These are phyloP conservation scores for Solanum gracilifrons DNA, from an alignment of 257 asterid species.

Conservation along the genomic window DNA sequence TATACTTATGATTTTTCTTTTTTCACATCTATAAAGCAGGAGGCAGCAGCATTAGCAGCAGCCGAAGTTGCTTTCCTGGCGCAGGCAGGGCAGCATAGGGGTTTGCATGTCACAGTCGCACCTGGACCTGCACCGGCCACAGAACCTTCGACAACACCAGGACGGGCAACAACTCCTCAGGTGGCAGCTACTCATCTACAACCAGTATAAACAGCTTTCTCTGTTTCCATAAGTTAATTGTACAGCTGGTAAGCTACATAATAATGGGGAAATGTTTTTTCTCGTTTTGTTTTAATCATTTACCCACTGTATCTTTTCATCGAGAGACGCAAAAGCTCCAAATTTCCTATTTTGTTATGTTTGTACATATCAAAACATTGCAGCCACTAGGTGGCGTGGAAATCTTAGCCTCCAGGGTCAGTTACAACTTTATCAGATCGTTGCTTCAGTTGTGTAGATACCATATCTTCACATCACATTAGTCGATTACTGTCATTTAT, in stretches of 20 bases:
- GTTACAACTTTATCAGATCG: not conserved
- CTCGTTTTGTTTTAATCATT: not conserved
- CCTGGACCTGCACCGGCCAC: constrained; percentile 14
- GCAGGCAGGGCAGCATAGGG: constrained; percentile 33
- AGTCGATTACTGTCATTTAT: not conserved
- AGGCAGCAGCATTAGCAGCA: constrained; percentile 29
- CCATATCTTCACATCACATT: not conserved
- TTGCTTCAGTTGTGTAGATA: not conserved
- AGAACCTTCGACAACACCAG: constrained; percentile 1
- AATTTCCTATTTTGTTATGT: not conserved
- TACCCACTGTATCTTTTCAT: not conserved
- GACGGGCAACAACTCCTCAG: constrained; percentile 1
- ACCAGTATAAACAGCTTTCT: not conserved
- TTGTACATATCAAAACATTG: not conserved
- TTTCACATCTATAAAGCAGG: constrained; percentile 11
- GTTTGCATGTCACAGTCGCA: constrained; percentile 26
- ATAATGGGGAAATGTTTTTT: not conserved
- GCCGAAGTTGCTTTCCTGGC: constrained; percentile 40
- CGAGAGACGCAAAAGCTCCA: not conserved
- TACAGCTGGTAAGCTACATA: not conserved
- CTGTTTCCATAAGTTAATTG: not conserved
- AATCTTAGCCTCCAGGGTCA: not conserved
- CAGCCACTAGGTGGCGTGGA: not conserved
- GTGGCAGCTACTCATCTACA: no score
- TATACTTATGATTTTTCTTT: not conserved